A percentile compares a stretch with the other conserved stretches of the same genome.
Evolutionary conservation across 768 basidiomycete genomes (phyloP).

Genomic region (Nidula microcarpa): DNA sequence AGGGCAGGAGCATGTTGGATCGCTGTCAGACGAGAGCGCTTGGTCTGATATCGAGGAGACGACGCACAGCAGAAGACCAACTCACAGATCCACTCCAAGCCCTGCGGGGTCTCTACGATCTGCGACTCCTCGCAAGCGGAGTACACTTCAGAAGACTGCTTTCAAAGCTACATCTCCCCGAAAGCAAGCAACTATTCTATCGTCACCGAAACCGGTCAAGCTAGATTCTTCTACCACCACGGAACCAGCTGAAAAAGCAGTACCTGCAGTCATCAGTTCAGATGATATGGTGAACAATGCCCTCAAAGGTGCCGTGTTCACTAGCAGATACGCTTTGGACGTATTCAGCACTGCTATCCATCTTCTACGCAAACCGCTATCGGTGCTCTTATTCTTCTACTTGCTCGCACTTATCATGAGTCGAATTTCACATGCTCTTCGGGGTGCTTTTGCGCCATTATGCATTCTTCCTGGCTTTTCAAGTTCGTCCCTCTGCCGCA

Average conservation of each 20-base stretch:
- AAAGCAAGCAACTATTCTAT: constrained; percentile 7
- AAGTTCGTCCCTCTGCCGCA: constrained; percentile 38
- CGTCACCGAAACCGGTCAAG: constrained; percentile 2
- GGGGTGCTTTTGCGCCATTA: constrained; percentile 49
- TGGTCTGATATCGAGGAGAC: constrained; percentile 29
- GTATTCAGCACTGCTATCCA: constrained; percentile 43
- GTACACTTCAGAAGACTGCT: constrained; percentile 13
- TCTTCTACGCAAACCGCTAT: constrained; percentile 54
- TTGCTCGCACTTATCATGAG: constrained; percentile 42
- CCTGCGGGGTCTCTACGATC: constrained; percentile 4
- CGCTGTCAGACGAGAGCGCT: constrained; percentile 7
- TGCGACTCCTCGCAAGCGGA: constrained; percentile 24
- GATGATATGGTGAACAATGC: constrained; percentile 25
- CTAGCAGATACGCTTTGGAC: constrained; percentile 40
- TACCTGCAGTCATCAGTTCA: constrained; percentile 9
- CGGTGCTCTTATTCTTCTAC: constrained; percentile 47
- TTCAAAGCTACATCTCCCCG: constrained; percentile 11
- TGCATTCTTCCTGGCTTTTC: constrained; percentile 64
- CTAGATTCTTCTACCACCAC: neutral
- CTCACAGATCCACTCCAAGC: constrained; percentile 5
- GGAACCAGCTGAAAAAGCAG: neutral
- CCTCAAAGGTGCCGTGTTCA: constrained; percentile 22
- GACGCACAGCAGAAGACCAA: no score
- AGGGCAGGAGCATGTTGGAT: neutral
- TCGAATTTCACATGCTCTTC: constrained; percentile 38